These are phyloP conservation scores for Plectosphaerella plurivora DNA, from an alignment of 2,329 filamentous ascomycete species.

Conservation along the genomic window DNA sequence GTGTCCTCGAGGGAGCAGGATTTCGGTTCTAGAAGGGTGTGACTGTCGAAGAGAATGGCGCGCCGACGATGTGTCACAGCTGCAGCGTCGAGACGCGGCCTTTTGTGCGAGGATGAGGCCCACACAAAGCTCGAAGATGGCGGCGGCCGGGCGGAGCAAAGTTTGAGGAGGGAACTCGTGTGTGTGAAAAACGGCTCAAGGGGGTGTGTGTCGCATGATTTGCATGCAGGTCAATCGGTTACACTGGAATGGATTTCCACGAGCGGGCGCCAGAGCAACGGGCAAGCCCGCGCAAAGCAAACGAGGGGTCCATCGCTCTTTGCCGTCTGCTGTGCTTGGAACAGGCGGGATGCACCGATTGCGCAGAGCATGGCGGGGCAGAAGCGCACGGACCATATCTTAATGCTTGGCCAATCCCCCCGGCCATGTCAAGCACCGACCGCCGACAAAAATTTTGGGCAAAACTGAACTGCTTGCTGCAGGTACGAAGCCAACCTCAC, in stretches of 20 bases:
- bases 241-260: background rate
- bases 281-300: background rate
- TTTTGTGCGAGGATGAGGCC: too few relatives aligned
- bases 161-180: too few relatives aligned
- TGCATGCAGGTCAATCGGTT: too few relatives aligned
- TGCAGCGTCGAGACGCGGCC: background rate
- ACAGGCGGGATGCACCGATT: background rate
- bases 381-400: conserved; percentile 24
- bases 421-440: conserved; percentile 8
- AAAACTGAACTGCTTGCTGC: background rate
- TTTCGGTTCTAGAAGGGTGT: background rate
- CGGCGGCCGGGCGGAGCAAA: too few relatives aligned
- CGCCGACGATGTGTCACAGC: conserved; percentile 1
- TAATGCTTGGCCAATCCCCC: conserved; percentile 10
- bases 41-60: background rate
- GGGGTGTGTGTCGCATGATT: too few relatives aligned
- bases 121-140: too few relatives aligned
- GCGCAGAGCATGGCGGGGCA: conserved; percentile 10
- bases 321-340: background rate
- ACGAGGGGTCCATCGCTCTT: background rate
- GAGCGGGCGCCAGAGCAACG: background rate
- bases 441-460: conserved; percentile 17
- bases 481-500: too few relatives aligned
- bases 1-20: too few relatives aligned
- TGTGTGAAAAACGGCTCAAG: too few relatives aligned